phyloP scores from a whole-genome alignment of 2,329 filamentous ascomycete genomes.

The Penicillium sp. region DNA sequence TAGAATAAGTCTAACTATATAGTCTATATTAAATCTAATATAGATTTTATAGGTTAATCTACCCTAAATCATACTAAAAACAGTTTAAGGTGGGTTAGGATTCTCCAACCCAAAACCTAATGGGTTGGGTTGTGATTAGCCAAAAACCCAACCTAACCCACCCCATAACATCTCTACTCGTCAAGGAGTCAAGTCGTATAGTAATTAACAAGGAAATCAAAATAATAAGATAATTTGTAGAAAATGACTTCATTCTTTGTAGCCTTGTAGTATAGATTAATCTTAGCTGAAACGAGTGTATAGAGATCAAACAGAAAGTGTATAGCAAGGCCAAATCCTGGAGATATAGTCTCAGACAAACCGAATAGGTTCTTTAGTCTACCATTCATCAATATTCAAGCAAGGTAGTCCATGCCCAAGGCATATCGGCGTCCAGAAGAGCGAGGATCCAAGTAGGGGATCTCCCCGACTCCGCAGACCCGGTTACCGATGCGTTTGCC shows the following conservation, averaged over 20 bases:
- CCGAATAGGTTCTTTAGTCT: background rate
- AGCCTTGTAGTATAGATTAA: background rate
- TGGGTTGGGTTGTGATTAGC: no score
- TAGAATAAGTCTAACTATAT: no score
- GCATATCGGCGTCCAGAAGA: background rate
- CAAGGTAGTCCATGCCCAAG: background rate
- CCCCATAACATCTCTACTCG: no score
- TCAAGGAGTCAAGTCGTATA: no score
- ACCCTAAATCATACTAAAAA: no score
- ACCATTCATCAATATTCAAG: background rate
- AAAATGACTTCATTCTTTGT: background rate
- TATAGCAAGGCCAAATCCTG: background rate
- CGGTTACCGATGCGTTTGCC: background rate
- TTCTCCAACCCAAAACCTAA: no score
- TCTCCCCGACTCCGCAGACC: slow-evolving; percentile 27
- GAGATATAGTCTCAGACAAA: background rate
- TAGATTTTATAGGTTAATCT: no score
- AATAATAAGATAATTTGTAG: background rate
- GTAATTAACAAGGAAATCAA: no score
- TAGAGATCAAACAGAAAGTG: background rate
- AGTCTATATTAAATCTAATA: no score
- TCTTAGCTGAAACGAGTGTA: background rate
- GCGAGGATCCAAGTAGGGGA: slow-evolving; percentile 29
- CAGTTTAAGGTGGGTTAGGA: no score
- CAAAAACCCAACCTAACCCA: no score